Evolutionary conservation across 805 yeast genomes (phyloP), one percentile per base, ranked within the genome.

Genomic region (Yueomyces sinensis): DNA sequence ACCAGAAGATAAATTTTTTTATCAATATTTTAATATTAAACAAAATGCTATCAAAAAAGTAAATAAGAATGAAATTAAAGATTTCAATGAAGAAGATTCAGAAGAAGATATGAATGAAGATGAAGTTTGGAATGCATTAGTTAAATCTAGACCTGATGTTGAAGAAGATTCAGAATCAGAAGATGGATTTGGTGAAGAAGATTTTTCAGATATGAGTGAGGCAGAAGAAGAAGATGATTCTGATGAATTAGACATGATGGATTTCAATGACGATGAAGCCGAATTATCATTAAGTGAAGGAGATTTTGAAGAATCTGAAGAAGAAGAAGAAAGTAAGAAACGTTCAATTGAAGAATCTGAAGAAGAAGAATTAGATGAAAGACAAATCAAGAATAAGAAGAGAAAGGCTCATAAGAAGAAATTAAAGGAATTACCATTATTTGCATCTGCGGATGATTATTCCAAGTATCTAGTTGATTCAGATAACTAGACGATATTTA

Each of bases 401-500:
- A 25, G 15, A 28, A 42, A 39, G 31, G 16, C 27, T 13, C 42
- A 36, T 53, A 44, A 28, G 46, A 41, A 29, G 47, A 45, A 23
- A 52, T 61, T 81, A 48, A 76, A 71, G 49, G 73, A 68, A 32
- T 62, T 87, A 40, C 96, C 96, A 17, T 66, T 75, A 16, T 87
- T 84, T 62, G 96, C 95, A 1, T 76, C 86, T 31, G 94, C 76
- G 9, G 95, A 82, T 29, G 94, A 82, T 41, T 86, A 84, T 52
- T 77, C 89, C 19, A 66, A 82, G 50, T 77, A n/a, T n/a, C n/a
- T n/a, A n/a, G n/a, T n/a, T n/a, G n/a, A n/a, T n/a, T n/a, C n/a
- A n/a, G n/a, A n/a, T n/a, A n/a, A n/a, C n/a, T n/a, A n/a, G n/a
- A n/a, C n/a, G n/a, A n/a, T n/a, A n/a, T n/a, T n/a, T n/a, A n/a